Base-by-base conservation (phyloP, 192 early-diverging fungal genomes). In the Coemansia sp. region DNA sequence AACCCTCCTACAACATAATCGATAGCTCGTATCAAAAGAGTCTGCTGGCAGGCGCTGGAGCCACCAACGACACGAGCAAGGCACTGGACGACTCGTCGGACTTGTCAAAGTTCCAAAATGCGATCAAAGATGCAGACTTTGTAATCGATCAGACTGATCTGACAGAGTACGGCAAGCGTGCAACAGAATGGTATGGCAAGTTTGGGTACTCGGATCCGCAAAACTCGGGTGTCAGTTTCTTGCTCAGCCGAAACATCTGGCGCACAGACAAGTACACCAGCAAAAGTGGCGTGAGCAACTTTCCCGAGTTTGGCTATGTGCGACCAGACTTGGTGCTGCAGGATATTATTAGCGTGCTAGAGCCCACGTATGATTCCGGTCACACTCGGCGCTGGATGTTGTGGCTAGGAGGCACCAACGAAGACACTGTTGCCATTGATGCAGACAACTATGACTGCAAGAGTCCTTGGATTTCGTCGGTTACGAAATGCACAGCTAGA, bases 71-170 rank as follows among this genome's bases (percentile, higher is more conserved):
- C 55, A 81, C 80, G 43, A 76, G 65, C n/a, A 39, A 72, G 2
- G 64, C 72, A 10, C 61, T 49, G 3, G 29, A 23, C 37, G 59
- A 62, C 9, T 79, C 79, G 50, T 62, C 65, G 12, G 73, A 65
- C 39, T 37, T 62, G 23, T 31, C 59, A 1, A 74, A 67, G 23
- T 87, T 92, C 68, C 72, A 83, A 6, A 63, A 59, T 1, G 85
- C 83, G 0, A 68, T 90, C 51, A 49, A 64, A 3, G 63, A 85
- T 43, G 89, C 87, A n/a, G 85, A 86, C 26, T 68, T 85, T 26
- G 60, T 89, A 11, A 82, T 92, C 57, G 89, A 90, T 71, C 87
- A 90, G 73, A 85, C 86, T 2, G 64, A 77, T 39, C 65, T 77
- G 21, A 82, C 59, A 21, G 51, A 64, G 25, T 62, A 68, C 26